Evolutionary conservation across 768 basidiomycete species (phyloP), one percentile per base, ranked within the genome.

Genomic region (Lactifluus volemus): DNA sequence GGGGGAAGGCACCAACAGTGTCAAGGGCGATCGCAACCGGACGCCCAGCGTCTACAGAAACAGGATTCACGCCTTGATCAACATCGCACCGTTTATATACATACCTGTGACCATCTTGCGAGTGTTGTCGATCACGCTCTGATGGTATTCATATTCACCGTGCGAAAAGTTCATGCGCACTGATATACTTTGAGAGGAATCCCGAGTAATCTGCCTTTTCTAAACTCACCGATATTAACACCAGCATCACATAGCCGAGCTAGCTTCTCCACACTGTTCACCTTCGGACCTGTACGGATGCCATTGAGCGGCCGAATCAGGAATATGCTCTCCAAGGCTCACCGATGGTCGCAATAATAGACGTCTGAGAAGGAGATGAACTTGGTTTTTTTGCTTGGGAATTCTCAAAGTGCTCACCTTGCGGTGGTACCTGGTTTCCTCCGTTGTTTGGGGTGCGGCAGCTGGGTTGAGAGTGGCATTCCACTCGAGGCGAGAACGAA

Each of bases 141-240:
- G 94, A 77, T 98, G 97, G 74, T 96, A 98, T 69, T 94, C 93
- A 75, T 99, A 95, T 59, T 88, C 88, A 50, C 97, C 97, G 84
- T 99, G 97, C 57, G 96, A 98, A 74, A 98, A 99, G 82, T 99
- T 99, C 97, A 99, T 98, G 76, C 97, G 95, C 65, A 99, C 97
- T 98, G 58, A 15, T 68, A 34, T 48, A 57, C 32, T 36, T 60
- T 64, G 47, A 59, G 61, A 39, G 63, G 21, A 42, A 42, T 15
- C n/a, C 14, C 25, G 32, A 19, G 17, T 21, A 11, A 39, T 58
- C 32, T 44, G 45, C 55, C 3, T 45, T 45, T 17, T 53, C 25
- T 48, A 38, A n/a, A 79, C 92, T 66, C 63, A 96, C 96, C 95
- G 72, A 99, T 89, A 80, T 98, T 98, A 74, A 99, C 91, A 70